Evolutionary conservation across 2,329 filamentous ascomycete genomes (phyloP).

Genomic region (Trichoderma aggressivum): DNA sequence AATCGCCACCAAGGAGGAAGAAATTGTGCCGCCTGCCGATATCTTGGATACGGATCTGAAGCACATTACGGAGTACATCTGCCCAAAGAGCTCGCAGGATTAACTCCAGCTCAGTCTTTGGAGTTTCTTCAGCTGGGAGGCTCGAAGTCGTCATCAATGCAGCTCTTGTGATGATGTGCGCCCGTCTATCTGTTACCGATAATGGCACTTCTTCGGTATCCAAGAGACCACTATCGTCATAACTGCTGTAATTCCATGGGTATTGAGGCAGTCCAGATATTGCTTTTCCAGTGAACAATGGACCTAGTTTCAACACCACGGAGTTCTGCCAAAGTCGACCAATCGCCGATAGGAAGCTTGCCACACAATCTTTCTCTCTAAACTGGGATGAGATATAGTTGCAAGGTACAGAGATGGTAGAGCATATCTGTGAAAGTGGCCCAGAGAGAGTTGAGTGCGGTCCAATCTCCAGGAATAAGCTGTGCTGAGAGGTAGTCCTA

Average conservation of each 20-base stretch:
- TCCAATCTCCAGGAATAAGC: conserved; percentile 25
- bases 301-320: not conserved
- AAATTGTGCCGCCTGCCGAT: conserved; percentile 20
- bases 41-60: not conserved
- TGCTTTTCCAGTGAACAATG: conserved; percentile 4
- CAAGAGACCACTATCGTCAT: not conserved
- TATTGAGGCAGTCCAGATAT: not conserved
- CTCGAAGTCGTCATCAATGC: not conserved
- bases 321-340: conserved; percentile 7
- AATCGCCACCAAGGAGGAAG: conserved; percentile 10
- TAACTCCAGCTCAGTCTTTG: conserved; percentile 1
- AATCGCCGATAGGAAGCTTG: not conserved
- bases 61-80: not conserved
- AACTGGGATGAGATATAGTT: conserved; percentile 3
- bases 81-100: conserved; percentile 7
- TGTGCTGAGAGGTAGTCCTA: not conserved
- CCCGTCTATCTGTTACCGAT: not conserved
- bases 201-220: not conserved
- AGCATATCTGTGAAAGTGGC: conserved; percentile 21
- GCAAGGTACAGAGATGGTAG: not conserved
- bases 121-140: not conserved
- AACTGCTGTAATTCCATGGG: not conserved
- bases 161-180: not conserved
- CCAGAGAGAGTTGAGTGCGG: conserved; percentile 23
- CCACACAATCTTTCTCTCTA: not conserved